Evolutionary conservation across 2,329 filamentous ascomycete genomes (phyloP).

Genomic region (Colletotrichum gloeosporioides): DNA sequence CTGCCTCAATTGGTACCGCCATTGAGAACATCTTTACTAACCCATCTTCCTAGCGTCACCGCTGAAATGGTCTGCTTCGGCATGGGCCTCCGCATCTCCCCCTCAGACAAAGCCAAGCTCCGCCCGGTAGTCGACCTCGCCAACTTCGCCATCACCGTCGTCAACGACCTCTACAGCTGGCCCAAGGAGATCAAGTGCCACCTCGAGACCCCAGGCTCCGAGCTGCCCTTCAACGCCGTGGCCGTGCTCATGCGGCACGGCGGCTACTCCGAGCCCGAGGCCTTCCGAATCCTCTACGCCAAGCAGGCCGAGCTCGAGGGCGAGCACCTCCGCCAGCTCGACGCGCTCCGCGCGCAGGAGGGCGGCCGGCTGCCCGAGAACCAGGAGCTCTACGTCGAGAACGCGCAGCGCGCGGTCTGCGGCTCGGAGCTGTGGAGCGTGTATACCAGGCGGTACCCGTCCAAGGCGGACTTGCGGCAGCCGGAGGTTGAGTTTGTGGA

Average conservation of each 20-base stretch:
- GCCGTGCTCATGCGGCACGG: neutral
- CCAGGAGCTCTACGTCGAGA: neutral
- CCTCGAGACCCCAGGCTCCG: neutral
- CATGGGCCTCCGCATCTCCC: neutral
- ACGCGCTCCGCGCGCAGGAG: neutral
- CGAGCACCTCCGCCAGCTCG: neutral
- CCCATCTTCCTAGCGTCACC: neutral
- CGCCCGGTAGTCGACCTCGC: neutral
- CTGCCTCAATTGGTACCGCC: accelerated
- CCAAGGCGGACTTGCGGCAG: neutral
- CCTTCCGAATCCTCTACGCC: neutral
- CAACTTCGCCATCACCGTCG: neutral
- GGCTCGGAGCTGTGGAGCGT: neutral
- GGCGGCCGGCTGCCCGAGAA: neutral
- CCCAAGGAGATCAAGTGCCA: neutral
- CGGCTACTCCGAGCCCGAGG: neutral
- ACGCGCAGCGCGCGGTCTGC: neutral
- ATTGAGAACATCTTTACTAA: too few relatives aligned
- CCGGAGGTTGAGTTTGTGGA: neutral
- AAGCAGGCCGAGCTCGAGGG: neutral
- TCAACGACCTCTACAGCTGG: neutral
- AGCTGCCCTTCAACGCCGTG: neutral
- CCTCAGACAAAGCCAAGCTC: neutral
- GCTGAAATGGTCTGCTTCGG: neutral
- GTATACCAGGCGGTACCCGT: neutral